Base-by-base conservation (phyloP, 768 basidiomycete species). In the Mycena kentingensis region DNA sequence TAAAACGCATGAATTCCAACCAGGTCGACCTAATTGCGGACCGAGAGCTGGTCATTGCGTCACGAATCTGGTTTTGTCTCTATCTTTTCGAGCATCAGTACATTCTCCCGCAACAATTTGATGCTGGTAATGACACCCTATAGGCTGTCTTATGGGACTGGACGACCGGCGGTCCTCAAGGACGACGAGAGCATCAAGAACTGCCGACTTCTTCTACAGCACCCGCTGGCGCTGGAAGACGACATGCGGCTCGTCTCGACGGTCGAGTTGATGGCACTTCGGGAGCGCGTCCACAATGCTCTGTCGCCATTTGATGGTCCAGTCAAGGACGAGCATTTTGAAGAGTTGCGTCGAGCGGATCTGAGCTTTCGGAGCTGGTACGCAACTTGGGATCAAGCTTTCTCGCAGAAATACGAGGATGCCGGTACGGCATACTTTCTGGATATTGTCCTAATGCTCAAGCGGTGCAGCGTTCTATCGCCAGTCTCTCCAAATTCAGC, bases 241-340 rank as follows among this genome's bases (percentile, higher is more conserved):
- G 94, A 98, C 63, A 93, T 93, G 83, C 87, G 94, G 51, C 82
- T 98, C 13, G 90, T 97, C 12, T 95, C 94, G 3, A 95, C 92
- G 2, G 93, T 98, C 24, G 93, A 98, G 63, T 78, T 96, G 50
- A 93, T 94, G 81, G 84, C 85, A 26, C 82, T 96, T 56, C 84
- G 94, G 54, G 94, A 96, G 63, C 81, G 88, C 22, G 78, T 95
- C 2, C 87, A 93, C 63, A 89, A 94, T 65, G 81, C 84, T 16
- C 72, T 97, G 36, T 82, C 85, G n/a, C 87, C 89, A 16, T 81
- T 83, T 36, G 90, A 95, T 59, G 80, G 82, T 0, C 82, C 88
- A 4, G 86, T 94, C 25, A 69, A 67, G 54, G 86, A 90, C 25
- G 78, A 79, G 45, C 88, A 92, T 36, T 86, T 93, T 64, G 76